A percentile compares a stretch with the other conserved stretches of the same genome.
These are phyloP conservation scores for Collybia mongolica DNA, from an alignment of 768 basidiomycete species.

Conservation along the genomic window DNA sequence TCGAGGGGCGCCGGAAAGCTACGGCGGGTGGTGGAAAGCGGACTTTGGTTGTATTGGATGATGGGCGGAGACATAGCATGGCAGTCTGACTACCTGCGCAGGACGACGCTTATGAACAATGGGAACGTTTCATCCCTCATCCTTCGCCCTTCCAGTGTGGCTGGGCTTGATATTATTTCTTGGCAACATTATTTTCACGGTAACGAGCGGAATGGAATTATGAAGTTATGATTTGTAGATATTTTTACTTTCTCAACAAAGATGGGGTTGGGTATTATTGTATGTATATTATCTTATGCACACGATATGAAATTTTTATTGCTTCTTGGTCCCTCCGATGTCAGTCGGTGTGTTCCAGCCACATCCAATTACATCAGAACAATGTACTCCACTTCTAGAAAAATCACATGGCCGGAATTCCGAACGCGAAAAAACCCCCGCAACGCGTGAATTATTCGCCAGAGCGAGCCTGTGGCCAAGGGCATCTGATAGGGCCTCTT, in stretches of 20 bases:
- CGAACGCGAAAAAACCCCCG: too few species aligned
- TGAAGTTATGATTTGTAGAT: slow-evolving; percentile 5
- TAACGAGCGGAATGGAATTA: slow-evolving; percentile 8
- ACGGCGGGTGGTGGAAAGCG: slow-evolving; percentile 24
- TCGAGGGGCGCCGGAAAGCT: slow-evolving; percentile 55
- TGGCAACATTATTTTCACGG: not conserved
- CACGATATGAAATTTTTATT: not conserved
- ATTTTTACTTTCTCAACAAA: slow-evolving; percentile 7
- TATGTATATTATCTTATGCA: slow-evolving; percentile 9
- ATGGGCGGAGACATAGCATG: slow-evolving; percentile 66
- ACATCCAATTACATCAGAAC: too few species aligned
- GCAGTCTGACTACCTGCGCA: slow-evolving; percentile 40
- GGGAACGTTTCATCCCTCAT: not conserved
- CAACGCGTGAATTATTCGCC: too few species aligned
- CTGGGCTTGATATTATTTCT: not conserved
- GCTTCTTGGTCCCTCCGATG: not conserved
- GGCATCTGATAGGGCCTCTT: too few species aligned
- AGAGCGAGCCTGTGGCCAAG: too few species aligned
- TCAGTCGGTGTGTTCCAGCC: too few species aligned
- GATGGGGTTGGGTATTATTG: slow-evolving; percentile 3
- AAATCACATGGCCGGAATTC: too few species aligned
- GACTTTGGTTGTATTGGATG: slow-evolving; percentile 41
- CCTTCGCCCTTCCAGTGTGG: not conserved
- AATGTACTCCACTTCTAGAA: too few species aligned
- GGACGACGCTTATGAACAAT: not conserved